Conservation (phyloP, 208 protist genomes). For the Trypanosoma platydactyli region DNA sequence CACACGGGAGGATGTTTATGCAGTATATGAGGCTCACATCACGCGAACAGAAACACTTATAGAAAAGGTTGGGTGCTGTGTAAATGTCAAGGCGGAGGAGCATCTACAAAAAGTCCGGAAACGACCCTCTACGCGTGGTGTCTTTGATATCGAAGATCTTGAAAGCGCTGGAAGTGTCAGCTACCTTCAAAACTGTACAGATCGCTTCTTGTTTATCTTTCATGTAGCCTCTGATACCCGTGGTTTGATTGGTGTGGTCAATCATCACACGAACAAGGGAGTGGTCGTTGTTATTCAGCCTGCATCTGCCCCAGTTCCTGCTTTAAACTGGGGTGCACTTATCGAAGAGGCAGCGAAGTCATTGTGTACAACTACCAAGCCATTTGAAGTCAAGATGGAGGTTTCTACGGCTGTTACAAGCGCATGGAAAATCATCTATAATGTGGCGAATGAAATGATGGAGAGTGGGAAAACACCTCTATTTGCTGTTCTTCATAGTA, state of each 20-base stretch:
- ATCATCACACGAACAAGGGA: conserved; percentile 48
- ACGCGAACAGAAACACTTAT: conserved; percentile 55
- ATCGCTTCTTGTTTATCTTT: conserved; percentile 77
- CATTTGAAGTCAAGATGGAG: conserved; percentile 38
- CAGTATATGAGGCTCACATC: conserved; percentile 78
- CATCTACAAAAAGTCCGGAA: conserved; percentile 54
- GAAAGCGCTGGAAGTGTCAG: conserved; percentile 36
- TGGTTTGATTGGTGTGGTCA: conserved; percentile 68
- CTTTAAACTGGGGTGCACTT: conserved; percentile 62
- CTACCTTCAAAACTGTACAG: conserved; percentile 50
- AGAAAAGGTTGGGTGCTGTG: conserved; percentile 69
- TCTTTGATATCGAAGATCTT: conserved; percentile 74
- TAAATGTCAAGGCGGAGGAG: conserved; percentile 41
- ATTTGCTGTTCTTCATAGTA: conserved; percentile 79
- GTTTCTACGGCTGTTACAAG: conserved; percentile 49
- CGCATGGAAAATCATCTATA: conserved; percentile 69
- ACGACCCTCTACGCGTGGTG: conserved; percentile 54
- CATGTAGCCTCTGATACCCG: conserved; percentile 67
- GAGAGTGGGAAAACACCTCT: conserved; percentile 46
- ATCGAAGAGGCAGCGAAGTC: conserved; percentile 58
- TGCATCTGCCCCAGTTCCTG: conserved; percentile 59
- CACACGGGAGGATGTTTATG: conserved; percentile 62
- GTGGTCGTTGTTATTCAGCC: conserved; percentile 80
- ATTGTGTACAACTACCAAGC: conserved; percentile 29
- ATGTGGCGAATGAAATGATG: conserved; percentile 47